phyloP scores from a whole-genome alignment of 495 filamentous ascomycete genomes.

The Trichoderma asperelloides region DNA sequence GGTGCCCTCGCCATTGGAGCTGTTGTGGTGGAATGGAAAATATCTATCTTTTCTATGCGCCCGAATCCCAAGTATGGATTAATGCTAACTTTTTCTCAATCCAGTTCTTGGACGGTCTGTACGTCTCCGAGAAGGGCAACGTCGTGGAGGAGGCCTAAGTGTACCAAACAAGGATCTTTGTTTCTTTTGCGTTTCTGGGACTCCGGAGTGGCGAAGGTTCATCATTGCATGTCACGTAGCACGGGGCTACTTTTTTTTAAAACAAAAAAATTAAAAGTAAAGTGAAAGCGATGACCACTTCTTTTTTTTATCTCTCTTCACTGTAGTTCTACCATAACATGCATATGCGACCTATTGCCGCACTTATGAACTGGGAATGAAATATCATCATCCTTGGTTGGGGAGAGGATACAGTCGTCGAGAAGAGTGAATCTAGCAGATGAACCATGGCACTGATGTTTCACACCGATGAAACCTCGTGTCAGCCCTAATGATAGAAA shows the following conservation, averaged over 20 bases:
- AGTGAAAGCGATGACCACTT: conserved; percentile 6
- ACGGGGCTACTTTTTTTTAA: conserved; percentile 19
- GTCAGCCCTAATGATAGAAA: background rate
- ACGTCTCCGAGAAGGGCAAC: conserved; percentile 96
- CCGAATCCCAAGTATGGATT: background rate
- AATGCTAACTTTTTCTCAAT: conserved; percentile 25
- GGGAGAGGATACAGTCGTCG: background rate
- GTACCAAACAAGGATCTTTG: conserved; percentile 19
- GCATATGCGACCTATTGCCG: background rate
- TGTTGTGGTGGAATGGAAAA: background rate
- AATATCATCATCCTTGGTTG: background rate
- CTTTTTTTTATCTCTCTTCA: background rate
- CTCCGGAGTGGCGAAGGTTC: conserved; percentile 42
- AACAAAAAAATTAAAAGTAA: conserved; percentile 12
- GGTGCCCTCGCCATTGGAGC: background rate
- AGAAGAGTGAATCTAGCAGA: background rate
- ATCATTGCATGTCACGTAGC: conserved; percentile 52
- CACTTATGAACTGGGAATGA: background rate
- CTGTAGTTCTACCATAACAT: background rate
- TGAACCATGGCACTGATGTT: background rate
- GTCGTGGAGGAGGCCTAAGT: conserved; percentile 56
- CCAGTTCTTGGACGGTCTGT: conserved; percentile 98
- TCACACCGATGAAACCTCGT: background rate
- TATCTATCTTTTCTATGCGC: background rate
- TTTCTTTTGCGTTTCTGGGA: conserved; percentile 35